A percentile compares a stretch with the other conserved stretches of the same genome.
phyloP scores from a whole-genome alignment of 345 rosid species.

The Leavenworthia alabamica region DNA sequence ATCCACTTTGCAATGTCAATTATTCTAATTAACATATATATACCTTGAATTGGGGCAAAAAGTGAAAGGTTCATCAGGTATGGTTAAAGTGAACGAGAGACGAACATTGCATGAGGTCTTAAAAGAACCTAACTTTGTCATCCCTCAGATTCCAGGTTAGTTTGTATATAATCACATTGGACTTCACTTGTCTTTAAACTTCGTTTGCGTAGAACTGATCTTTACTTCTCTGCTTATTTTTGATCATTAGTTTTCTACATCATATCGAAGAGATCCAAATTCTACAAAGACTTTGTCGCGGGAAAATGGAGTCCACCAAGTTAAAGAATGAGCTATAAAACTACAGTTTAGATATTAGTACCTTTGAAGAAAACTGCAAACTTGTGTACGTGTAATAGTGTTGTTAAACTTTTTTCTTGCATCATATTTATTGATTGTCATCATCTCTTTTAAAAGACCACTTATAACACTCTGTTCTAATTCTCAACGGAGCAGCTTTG shows the following conservation, averaged over 20 bases:
- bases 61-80: slow-evolving; percentile 40
- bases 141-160: slow-evolving; percentile 78
- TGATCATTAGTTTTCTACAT: slow-evolving; percentile 56
- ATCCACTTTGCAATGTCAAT: not conserved
- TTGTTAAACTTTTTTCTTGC: not conserved
- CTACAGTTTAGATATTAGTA: not conserved
- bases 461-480: slow-evolving; percentile 39
- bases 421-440: not conserved
- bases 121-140: slow-evolving; percentile 51
- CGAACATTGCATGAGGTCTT: slow-evolving; percentile 55
- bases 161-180: not conserved
- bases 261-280: slow-evolving; percentile 60
- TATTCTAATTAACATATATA: not conserved
- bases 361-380: not conserved
- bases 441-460: not conserved
- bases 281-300: slow-evolving; percentile 52
- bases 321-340: not conserved
- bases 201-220: not conserved
- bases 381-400: not conserved
- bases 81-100: slow-evolving; percentile 74
- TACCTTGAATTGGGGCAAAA: not conserved
- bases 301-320: slow-evolving; percentile 55
- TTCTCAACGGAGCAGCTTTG: not conserved
- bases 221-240: not conserved
- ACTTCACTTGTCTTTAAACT: not conserved